These are phyloP conservation scores for Alternaria sp. DNA, from an alignment of 2,329 filamentous ascomycete genomes.

Conservation along the genomic window DNA sequence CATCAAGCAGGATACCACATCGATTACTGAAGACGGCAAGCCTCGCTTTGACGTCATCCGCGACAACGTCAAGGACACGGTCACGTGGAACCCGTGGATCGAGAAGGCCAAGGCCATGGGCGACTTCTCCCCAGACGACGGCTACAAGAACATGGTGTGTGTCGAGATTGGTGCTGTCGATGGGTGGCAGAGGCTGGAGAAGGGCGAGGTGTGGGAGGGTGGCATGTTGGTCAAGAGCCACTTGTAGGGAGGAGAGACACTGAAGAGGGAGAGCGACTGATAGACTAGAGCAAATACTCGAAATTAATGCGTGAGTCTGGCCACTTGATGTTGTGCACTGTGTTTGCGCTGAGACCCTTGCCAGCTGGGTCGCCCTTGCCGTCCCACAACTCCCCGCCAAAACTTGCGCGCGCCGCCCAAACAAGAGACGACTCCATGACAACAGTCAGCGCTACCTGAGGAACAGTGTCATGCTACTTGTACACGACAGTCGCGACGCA, in stretches of 20 bases:
- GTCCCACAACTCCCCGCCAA: conserved; percentile 24
- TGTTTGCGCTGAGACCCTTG: conserved; percentile 4
- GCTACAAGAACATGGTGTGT: conserved; percentile 93
- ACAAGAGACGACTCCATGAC: conserved; percentile 34
- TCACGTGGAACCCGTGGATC: conserved; percentile 97
- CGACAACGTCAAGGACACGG: conserved; percentile 86
- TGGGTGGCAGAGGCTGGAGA: conserved; percentile 84
- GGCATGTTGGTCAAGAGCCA: conserved; percentile 65
- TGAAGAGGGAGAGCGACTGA: neutral
- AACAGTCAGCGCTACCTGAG: conserved; percentile 23
- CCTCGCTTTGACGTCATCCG: conserved; percentile 77
- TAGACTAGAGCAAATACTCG: conserved; percentile 3
- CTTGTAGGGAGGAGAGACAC: conserved; percentile 21
- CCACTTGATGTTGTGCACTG: neutral
- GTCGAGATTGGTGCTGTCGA: conserved; percentile 88
- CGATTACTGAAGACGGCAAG: conserved; percentile 70
- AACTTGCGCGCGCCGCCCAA: conserved; percentile 16
- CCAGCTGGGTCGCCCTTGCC: conserved; percentile 23
- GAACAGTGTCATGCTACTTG: conserved; percentile 25
- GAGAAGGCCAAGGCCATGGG: conserved; percentile 83
- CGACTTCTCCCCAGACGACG: conserved; percentile 89
- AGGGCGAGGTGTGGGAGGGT: conserved; percentile 74
- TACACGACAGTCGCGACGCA: conserved; percentile 20
- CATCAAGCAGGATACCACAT: conserved; percentile 69
- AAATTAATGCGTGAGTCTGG: conserved; percentile 6